Evolutionary conservation across 257 asterid species (phyloP).

Genomic region (Avicennia marina): DNA sequence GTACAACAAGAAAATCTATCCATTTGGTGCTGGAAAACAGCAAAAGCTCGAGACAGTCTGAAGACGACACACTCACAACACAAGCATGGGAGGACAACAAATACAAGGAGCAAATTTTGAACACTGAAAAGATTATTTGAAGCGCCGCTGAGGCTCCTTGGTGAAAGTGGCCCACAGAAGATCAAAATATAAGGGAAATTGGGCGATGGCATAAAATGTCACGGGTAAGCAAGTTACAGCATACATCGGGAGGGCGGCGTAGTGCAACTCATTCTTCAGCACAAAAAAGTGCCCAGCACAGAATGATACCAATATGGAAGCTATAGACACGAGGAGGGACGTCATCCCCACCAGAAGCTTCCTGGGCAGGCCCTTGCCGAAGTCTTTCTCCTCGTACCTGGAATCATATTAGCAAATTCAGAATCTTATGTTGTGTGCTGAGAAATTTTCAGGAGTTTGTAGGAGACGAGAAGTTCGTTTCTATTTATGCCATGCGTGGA

Average conservation of each 20-base stretch:
- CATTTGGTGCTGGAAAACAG: too few species aligned
- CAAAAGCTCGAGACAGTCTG: too few species aligned
- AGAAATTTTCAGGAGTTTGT: neutral
- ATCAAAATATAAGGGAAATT: slow-evolving; percentile 43
- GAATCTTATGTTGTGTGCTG: neutral
- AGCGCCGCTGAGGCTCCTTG: slow-evolving; percentile 33
- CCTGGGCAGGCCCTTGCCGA: slow-evolving; percentile 31
- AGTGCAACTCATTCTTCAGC: slow-evolving; percentile 21
- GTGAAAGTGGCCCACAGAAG: slow-evolving; percentile 31
- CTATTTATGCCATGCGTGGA: slow-evolving; percentile 19
- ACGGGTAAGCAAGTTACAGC: slow-evolving; percentile 43
- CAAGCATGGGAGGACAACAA: too few species aligned
- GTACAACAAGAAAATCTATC: too few species aligned
- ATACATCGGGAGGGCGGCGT: slow-evolving; percentile 29
- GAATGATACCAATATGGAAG: slow-evolving; percentile 44
- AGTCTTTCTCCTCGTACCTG: slow-evolving; percentile 40
- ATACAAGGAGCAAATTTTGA: too few species aligned
- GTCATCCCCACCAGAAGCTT: slow-evolving; percentile 40
- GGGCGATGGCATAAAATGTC: slow-evolving; percentile 38
- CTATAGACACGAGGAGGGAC: slow-evolving; percentile 46
- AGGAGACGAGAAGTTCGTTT: neutral
- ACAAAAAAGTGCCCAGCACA: slow-evolving; percentile 53
- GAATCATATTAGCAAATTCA: neutral
- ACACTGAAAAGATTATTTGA: neutral
- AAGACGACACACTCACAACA: too few species aligned